A percentile compares a stretch with the other conserved stretches of the same genome.
These are phyloP conservation scores for Jasminum sambac DNA, from an alignment of 257 asterid species.

Conservation along the genomic window DNA sequence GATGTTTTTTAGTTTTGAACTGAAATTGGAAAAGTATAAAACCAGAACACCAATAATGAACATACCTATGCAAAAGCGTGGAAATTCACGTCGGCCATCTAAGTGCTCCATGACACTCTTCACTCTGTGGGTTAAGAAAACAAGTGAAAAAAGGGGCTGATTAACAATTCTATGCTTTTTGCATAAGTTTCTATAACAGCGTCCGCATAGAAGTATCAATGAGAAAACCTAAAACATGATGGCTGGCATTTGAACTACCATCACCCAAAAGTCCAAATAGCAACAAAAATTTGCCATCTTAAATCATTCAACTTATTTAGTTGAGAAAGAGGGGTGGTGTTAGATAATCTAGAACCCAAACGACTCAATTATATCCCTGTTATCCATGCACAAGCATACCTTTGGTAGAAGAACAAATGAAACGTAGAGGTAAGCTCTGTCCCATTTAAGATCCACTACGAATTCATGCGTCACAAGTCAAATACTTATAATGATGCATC, in stretches of 20 bases:
- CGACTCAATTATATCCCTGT: not conserved
- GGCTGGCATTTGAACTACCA: not conserved
- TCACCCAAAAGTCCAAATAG: not conserved
- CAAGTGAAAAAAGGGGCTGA: not conserved
- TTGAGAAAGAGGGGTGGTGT: not conserved
- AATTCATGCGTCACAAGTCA: not conserved
- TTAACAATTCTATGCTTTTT: not conserved
- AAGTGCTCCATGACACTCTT: constrained; percentile 89
- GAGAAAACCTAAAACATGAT: not conserved
- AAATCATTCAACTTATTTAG: not conserved
- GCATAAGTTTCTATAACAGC: not conserved
- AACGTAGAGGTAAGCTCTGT: no score
- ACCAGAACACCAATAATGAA: constrained; percentile 14
- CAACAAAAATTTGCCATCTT: constrained; percentile 5
- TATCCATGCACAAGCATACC: no score
- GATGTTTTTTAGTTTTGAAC: constrained; percentile 10
- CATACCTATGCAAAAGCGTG: constrained; percentile 90
- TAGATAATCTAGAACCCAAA: not conserved
- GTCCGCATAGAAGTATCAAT: not conserved
- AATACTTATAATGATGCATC: not conserved
- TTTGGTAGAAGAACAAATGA: not conserved
- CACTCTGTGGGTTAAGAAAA: constrained; percentile 48
- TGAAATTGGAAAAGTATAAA: constrained; percentile 8
- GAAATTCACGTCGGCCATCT: constrained; percentile 84
- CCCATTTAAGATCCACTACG: not conserved